Evolutionary conservation across 768 basidiomycete genomes (phyloP), one percentile per base, ranked within the genome.

Genomic region (Russula ochroleuca): DNA sequence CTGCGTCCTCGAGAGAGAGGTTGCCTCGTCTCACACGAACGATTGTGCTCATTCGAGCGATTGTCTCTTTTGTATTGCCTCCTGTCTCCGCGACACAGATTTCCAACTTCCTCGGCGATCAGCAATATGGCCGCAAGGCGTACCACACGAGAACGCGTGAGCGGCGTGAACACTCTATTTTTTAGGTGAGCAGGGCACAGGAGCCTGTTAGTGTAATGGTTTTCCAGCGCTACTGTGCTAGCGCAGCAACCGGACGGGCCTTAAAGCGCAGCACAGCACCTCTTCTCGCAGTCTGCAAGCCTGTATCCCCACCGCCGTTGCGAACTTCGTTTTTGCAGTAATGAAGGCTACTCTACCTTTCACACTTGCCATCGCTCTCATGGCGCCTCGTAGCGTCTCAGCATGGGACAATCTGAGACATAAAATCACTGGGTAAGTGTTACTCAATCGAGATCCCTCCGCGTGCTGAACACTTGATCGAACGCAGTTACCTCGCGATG

Each of bases 321-420:
- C 19, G 15, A 19, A 60, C 28, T 28, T 43, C 21, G 17, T 40
- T 31, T 35, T 17, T 43, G 37, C 28, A 35, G 15, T 0, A 19
- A 61, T 65, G 64, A 65, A 47, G 40, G n/a, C 31, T 37, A 28
- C 59, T 40, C 19, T 62, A n/a, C 33, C 50, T 41, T 58, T 57
- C 31, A 54, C 41, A 19, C 43, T 63, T 1, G 45, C 53, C 11
- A 19, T 61, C 25, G 57, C 62, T 17, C 40, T 59, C 33, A 52
- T 49, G 23, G 33, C 59, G 11, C 61, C 67, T 6, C 13, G 19
- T 17, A 31, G 47, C 19, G 65, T 48, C 1, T 31, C 57, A 19
- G 72, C 72, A 2, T 73, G 71, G 72, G 71, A 70, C 4, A 52
- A n/a, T 28, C 66, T 72, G 5, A 70, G 71, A 0, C 72, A 73